Evolutionary conservation across 2,329 filamentous ascomycete species (phyloP).

Genomic region (Exophiala viscosa): DNA sequence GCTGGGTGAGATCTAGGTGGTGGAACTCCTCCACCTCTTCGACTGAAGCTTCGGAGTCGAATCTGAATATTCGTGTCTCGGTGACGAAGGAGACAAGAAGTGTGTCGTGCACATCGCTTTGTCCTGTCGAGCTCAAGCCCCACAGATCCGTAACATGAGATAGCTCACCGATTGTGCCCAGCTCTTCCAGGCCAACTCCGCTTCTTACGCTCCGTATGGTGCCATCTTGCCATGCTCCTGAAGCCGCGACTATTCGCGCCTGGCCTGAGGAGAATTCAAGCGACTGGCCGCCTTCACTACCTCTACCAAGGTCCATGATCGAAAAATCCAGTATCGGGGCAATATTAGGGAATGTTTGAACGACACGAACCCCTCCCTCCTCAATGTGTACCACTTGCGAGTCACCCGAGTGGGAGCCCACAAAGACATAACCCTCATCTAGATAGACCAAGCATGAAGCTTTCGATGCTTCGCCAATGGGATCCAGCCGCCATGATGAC

Average conservation of each 20-base stretch:
- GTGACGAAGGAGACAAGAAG: conserved; percentile 76
- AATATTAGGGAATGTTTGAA: conserved; percentile 79
- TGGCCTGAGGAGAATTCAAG: conserved; percentile 95
- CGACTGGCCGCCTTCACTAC: conserved; percentile 70
- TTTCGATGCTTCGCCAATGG: conserved; percentile 66
- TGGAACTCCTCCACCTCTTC: conserved; percentile 79
- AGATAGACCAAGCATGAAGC: conserved; percentile 78
- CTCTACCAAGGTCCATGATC: conserved; percentile 91
- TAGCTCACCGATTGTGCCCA: conserved; percentile 78
- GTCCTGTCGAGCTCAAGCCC: conserved; percentile 55
- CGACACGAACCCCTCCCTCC: conserved; percentile 59
- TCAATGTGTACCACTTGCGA: conserved; percentile 72
- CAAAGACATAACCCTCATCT: conserved; percentile 68
- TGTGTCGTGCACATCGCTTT: conserved; percentile 57
- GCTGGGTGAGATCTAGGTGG: conserved; percentile 64
- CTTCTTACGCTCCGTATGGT: conserved; percentile 86
- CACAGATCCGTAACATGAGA: conserved; percentile 70
- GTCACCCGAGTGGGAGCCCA: conserved; percentile 90
- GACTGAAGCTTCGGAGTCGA: conserved; percentile 69
- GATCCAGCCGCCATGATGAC: conserved; percentile 65
- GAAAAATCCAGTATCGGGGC: conserved; percentile 90
- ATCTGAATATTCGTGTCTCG: conserved; percentile 78
- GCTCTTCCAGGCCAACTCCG: conserved; percentile 85
- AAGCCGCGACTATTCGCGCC: conserved; percentile 87
- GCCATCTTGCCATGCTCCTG: conserved; percentile 84